These are phyloP conservation scores for Thoreauomyces humboldtii DNA, from an alignment of 192 early-diverging fungal genomes.

Conservation along the genomic window DNA sequence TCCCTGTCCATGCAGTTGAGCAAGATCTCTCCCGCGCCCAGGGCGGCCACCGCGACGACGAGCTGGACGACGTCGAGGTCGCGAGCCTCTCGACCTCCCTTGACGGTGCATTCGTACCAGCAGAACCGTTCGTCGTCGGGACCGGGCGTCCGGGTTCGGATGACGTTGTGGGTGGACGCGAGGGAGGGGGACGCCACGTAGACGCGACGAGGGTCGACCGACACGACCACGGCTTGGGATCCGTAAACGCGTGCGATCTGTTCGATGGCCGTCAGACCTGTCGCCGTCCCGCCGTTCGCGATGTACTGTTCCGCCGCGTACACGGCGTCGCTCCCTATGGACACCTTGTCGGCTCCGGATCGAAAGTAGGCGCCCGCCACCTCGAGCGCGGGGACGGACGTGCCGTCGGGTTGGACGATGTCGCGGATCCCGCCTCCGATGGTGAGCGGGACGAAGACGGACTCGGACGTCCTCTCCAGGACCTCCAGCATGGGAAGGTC, in stretches of 20 bases:
- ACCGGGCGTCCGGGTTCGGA: slow-evolving; percentile 69
- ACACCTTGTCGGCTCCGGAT: slow-evolving; percentile 98
- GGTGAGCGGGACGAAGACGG: slow-evolving; percentile 98
- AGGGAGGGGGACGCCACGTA: slow-evolving; percentile 80
- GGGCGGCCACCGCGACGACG: slow-evolving; percentile 76
- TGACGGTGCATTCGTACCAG: slow-evolving; percentile 99
- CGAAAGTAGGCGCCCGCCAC: slow-evolving; percentile 99
- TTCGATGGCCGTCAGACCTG: slow-evolving; percentile 87
- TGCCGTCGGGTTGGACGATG: slow-evolving; percentile 79
- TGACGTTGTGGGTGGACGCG: slow-evolving; percentile 71
- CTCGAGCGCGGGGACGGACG: slow-evolving; percentile 71
- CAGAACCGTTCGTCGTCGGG: slow-evolving; percentile 92
- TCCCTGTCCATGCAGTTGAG: slow-evolving; percentile 99
- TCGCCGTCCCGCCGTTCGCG: slow-evolving; percentile 33
- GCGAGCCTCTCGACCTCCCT: slow-evolving; percentile 93
- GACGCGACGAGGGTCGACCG: slow-evolving; percentile 93
- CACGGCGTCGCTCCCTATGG: slow-evolving; percentile 99
- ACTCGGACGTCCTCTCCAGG: slow-evolving; percentile 76
- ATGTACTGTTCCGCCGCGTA: slow-evolving; percentile 89
- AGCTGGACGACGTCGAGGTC: slow-evolving; percentile 93
- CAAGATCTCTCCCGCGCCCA: slow-evolving; percentile 97
- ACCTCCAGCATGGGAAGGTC: slow-evolving; percentile 98
- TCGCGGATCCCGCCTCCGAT: slow-evolving; percentile 99
- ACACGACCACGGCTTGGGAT: slow-evolving; percentile 96
- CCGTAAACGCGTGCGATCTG: slow-evolving; percentile 93